Conservation (phyloP, 345 rosid species). For the Aurinia saxatilis region DNA sequence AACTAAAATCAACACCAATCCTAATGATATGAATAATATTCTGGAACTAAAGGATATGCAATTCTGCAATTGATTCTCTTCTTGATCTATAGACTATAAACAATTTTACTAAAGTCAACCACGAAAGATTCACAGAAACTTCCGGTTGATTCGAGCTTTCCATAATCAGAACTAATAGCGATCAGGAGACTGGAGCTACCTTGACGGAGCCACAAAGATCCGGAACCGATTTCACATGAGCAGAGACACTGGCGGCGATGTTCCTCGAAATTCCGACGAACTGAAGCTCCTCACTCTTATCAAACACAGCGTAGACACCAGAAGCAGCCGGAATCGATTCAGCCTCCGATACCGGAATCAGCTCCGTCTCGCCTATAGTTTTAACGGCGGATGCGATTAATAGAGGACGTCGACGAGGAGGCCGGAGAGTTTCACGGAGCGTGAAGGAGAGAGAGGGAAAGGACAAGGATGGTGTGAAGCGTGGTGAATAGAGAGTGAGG, state of each 20-base stretch:
- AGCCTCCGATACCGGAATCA: constrained; percentile 32
- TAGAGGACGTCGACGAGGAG: constrained; percentile 34
- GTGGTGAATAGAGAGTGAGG: constrained; percentile 37
- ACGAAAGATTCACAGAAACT: not conserved
- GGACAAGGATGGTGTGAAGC: constrained; percentile 26
- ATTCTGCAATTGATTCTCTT: too few species aligned
- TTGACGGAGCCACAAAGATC: constrained; percentile 69
- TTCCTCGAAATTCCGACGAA: constrained; percentile 82
- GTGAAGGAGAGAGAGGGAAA: constrained; percentile 36
- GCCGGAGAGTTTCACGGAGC: constrained; percentile 22
- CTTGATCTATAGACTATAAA: not conserved
- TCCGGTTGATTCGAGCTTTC: not conserved
- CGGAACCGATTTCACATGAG: constrained; percentile 63
- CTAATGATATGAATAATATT: not conserved
- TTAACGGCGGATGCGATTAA: constrained; percentile 39
- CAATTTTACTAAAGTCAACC: not conserved
- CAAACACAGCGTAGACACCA: constrained; percentile 80
- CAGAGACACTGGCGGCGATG: constrained; percentile 58
- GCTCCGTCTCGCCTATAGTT: constrained; percentile 44
- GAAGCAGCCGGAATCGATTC: constrained; percentile 41
- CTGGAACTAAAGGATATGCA: too few species aligned
- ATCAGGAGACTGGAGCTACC: constrained; percentile 28
- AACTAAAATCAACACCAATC: not conserved
- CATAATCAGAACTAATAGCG: not conserved
- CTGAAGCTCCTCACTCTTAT: constrained; percentile 54